Conservation (phyloP, 176 grass and related monocot genomes). For the Carex littledalei region DNA sequence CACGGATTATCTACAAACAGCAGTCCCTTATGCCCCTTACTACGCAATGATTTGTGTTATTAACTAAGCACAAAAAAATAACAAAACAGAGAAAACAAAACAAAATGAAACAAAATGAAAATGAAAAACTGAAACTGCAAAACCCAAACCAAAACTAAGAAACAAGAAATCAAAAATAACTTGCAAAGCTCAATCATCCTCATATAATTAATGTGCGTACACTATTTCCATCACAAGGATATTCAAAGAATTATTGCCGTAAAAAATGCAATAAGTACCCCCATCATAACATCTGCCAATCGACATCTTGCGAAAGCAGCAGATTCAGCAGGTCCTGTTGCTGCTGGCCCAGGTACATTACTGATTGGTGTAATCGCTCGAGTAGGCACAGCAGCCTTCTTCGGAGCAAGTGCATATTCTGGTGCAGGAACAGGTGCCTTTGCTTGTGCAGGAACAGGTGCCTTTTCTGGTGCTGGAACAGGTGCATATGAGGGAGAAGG, state of each 20-base stretch:
- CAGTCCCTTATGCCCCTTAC: conserved; percentile 6
- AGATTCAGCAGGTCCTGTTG: background rate
- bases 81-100: background rate
- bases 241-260: conserved; percentile 1
- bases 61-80: background rate
- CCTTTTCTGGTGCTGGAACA: background rate
- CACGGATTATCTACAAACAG: background rate
- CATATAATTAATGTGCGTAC: background rate
- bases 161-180: background rate
- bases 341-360: background rate
- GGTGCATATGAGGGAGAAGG: background rate
- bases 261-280: background rate
- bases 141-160: background rate
- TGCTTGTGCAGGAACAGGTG: background rate
- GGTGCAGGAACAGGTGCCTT: background rate
- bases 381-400: background rate
- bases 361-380: background rate
- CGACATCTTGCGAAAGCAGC: background rate
- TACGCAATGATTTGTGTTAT: background rate
- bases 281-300: background rate
- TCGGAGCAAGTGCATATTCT: background rate
- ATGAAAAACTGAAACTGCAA: background rate
- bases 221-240: background rate
- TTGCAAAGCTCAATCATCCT: background rate
- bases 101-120: background rate